Evolutionary conservation across 208 protist genomes (phyloP).

Genomic region (Phytomonas sp.): DNA sequence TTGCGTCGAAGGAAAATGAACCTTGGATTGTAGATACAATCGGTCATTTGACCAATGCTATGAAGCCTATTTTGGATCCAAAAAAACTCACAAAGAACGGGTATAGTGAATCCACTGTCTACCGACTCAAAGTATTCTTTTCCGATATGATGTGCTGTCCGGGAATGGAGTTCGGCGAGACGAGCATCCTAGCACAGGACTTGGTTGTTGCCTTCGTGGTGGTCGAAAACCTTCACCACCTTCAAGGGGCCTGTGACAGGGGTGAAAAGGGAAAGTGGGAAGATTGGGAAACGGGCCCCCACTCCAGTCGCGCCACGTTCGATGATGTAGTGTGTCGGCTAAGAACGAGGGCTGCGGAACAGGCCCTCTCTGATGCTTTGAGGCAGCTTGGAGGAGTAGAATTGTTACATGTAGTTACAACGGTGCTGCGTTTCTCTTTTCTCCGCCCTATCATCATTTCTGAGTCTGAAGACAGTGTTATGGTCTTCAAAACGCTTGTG

Average conservation of each 20-base stretch:
- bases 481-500: slow-evolving; percentile 27
- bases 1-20: slow-evolving; percentile 15
- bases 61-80: slow-evolving; percentile 25
- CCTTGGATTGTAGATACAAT: slow-evolving; percentile 26
- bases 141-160: slow-evolving; percentile 22
- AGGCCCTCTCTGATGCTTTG: slow-evolving; percentile 30
- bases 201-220: slow-evolving; percentile 28
- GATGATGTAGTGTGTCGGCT: slow-evolving; percentile 3
- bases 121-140: slow-evolving; percentile 22
- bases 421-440: slow-evolving; percentile 27
- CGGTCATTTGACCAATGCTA: slow-evolving; percentile 18
- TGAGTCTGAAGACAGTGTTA: slow-evolving; percentile 6
- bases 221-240: slow-evolving; percentile 29
- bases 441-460: slow-evolving; percentile 31
- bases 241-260: slow-evolving; percentile 18
- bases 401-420: slow-evolving; percentile 60
- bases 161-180: slow-evolving; percentile 14
- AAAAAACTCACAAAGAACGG: slow-evolving; percentile 16
- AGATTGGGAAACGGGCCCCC: not conserved
- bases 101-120: slow-evolving; percentile 12
- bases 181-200: slow-evolving; percentile 14
- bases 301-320: not conserved
- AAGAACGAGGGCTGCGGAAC: slow-evolving; percentile 8
- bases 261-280: not conserved
- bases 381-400: slow-evolving; percentile 32